Evolutionary conservation across 2,329 filamentous ascomycete species (phyloP).

Genomic region (Cercospora canescens): DNA sequence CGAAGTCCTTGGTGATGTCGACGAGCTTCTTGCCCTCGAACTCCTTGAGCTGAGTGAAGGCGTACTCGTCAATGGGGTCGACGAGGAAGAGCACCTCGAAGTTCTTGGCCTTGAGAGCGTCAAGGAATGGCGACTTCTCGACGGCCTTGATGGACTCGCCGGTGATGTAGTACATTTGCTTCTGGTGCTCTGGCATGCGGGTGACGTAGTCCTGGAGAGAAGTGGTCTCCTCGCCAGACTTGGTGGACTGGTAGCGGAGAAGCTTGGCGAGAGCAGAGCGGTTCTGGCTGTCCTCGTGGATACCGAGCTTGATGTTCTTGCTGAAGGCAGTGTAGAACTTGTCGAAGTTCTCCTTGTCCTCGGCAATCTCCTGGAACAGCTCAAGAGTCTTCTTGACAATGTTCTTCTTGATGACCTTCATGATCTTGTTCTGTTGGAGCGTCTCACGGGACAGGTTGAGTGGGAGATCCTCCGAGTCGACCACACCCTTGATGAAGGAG

Average conservation of each 20-base stretch:
- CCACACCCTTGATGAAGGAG: slow-evolving; percentile 99
- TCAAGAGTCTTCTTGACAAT: slow-evolving; percentile 99
- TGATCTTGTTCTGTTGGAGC: slow-evolving; percentile 99
- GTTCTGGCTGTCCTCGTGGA: slow-evolving; percentile 99
- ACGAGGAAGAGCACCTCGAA: slow-evolving; percentile 99
- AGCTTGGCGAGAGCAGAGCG: slow-evolving; percentile 91
- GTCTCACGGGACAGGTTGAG: slow-evolving; percentile 99
- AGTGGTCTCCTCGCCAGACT: slow-evolving; percentile 96
- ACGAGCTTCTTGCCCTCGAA: slow-evolving; percentile 99
- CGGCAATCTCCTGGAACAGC: slow-evolving; percentile 97
- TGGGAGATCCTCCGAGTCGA: slow-evolving; percentile 98
- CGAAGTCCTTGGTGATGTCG: slow-evolving; percentile 99
- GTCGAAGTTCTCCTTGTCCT: slow-evolving; percentile 99
- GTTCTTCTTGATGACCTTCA: slow-evolving; percentile 99
- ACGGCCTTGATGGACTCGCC: slow-evolving; percentile 99
- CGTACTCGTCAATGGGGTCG: slow-evolving; percentile 99
- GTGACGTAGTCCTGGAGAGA: slow-evolving; percentile 97
- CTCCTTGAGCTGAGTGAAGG: slow-evolving; percentile 99
- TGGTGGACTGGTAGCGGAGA: slow-evolving; percentile 97
- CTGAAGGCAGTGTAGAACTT: slow-evolving; percentile 99
- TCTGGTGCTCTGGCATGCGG: slow-evolving; percentile 99
- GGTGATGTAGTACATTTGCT: slow-evolving; percentile 99
- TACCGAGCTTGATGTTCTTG: slow-evolving; percentile 99
- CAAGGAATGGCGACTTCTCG: slow-evolving; percentile 96
- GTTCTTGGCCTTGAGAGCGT: slow-evolving; percentile 97